Percentiles rank a stretch among this genome's conserved stretches.
These are phyloP conservation scores for Rhizopogon salebrosus DNA, from an alignment of 768 basidiomycete genomes.

Conservation along the genomic window DNA sequence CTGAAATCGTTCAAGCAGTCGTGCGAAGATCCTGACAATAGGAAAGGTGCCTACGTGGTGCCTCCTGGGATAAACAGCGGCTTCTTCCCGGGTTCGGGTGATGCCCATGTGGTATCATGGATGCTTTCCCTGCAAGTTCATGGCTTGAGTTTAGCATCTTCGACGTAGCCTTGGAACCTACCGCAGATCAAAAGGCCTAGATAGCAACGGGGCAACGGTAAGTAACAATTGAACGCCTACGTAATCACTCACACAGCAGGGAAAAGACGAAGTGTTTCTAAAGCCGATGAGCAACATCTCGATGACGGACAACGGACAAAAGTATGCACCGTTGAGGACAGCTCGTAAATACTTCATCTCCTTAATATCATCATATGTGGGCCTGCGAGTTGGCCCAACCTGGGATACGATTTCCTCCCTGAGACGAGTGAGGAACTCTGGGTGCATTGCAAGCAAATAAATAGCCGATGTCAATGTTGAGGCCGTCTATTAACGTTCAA, in stretches of 20 bases:
- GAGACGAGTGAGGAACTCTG: constrained; percentile 32
- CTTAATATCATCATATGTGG: constrained; percentile 36
- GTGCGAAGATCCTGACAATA: background rate
- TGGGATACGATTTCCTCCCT: constrained; percentile 37
- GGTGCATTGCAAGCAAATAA: constrained; percentile 44
- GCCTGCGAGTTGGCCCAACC: constrained; percentile 31
- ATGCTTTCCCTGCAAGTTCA: constrained; percentile 14
- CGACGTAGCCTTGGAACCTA: background rate
- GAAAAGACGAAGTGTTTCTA: constrained; percentile 29
- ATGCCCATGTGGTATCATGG: constrained; percentile 19
- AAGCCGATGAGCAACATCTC: background rate
- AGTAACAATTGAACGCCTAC: background rate
- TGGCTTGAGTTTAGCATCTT: background rate
- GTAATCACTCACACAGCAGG: constrained; percentile 24
- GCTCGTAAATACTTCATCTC: constrained; percentile 41
- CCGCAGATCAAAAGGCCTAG: constrained; percentile 32
- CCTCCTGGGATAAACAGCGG: constrained; percentile 26
- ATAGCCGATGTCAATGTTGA: constrained; percentile 37
- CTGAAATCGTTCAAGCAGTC: constrained; percentile 7
- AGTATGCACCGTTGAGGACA: constrained; percentile 36
- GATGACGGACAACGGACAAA: background rate
- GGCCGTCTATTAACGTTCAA: constrained; percentile 30
- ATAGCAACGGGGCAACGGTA: background rate
- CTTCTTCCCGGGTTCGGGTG: constrained; percentile 15
- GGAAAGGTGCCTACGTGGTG: constrained; percentile 12